Base-by-base conservation (phyloP, 164 flowering plant genomes). In the Taxillus chinensis region DNA sequence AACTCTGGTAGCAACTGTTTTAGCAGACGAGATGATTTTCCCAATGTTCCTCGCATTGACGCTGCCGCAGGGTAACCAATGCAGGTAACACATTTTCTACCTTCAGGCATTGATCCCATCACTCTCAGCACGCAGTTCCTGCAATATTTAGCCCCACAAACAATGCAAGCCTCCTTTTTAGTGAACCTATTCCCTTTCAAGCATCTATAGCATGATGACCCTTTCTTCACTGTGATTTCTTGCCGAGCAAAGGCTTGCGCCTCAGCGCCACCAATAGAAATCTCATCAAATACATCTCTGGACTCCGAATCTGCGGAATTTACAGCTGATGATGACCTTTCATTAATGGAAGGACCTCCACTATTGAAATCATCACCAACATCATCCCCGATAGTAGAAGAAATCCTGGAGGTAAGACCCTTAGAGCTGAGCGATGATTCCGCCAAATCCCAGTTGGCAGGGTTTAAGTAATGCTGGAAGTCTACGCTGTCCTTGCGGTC, bases 31-130 rank as follows among this genome's bases (percentile, higher is more conserved):
- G 83, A 79, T 63, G 65, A 48, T 55, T 68, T 79, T 9, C 87
- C 87, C n/a, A 83, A 54, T 54, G 13, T 57, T 16, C 46, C 53
- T 56, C 85, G 57, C 63, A 39, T 79, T 7, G 72, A 17, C 68
- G 75, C 85, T 59, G 75, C 60, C 10, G 81, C 77, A 39, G 74
- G 69, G 7, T 13, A 41, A 49, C 87, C 82, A 50, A 80, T 79
- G 71, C 87, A 83, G 14, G 65, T 57, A 5, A 79, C 45, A 50
- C 87, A 83, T 65, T 83, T 83, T 57, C 87, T 79, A 40, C 87
- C 87, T 66, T 83, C 87, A 7, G 87, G 83, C 87, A 83, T 83
- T 41, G 83, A 63, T 41, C 87, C 87, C 87, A 83, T 83, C 39
- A 79, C 82, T 67, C 73, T 72, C 11, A 76, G 57, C 59, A 83